These are phyloP conservation scores for Geotrichum fermentans DNA, from an alignment of 1,139 yeast genomes.

Conservation along the genomic window DNA sequence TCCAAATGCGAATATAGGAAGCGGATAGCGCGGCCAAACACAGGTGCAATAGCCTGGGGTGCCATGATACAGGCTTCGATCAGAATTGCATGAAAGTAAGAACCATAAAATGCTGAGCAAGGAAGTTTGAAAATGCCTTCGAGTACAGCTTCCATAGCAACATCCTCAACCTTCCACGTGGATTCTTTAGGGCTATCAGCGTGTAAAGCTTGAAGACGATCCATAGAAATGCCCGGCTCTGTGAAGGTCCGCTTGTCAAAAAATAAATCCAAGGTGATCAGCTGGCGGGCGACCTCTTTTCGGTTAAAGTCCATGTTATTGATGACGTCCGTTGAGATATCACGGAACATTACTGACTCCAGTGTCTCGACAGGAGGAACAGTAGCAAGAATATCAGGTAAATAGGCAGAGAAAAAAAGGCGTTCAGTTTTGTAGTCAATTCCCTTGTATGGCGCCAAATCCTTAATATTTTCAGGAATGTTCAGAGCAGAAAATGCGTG, in stretches of 20 bases:
- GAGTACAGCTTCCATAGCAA: constrained; percentile 77
- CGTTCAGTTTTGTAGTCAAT: constrained; percentile 45
- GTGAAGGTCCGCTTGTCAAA: constrained; percentile 70
- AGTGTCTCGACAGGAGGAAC: constrained; percentile 64
- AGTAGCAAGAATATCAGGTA: constrained; percentile 55
- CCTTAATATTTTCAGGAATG: constrained; percentile 29
- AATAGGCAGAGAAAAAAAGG: constrained; percentile 60
- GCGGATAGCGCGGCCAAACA: constrained; percentile 88
- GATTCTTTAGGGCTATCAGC: constrained; percentile 33
- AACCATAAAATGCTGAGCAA: constrained; percentile 8
- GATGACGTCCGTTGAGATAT: constrained; percentile 67
- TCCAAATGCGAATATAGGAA: constrained; percentile 68
- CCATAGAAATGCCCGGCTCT: constrained; percentile 78
- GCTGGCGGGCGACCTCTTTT: constrained; percentile 78
- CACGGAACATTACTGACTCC: constrained; percentile 63
- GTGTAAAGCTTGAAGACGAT: constrained; percentile 53
- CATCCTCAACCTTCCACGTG: constrained; percentile 90
- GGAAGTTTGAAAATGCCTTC: constrained; percentile 77
- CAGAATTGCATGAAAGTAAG: constrained; percentile 76
- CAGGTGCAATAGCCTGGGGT: constrained; percentile 90
- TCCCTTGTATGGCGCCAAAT: constrained; percentile 19
- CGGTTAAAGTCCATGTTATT: constrained; percentile 84
- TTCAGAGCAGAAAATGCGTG: constrained; percentile 41
- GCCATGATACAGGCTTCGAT: constrained; percentile 84
- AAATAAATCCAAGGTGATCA: constrained; percentile 68